Evolutionary conservation across 2,329 filamentous ascomycete species (phyloP).

Genomic region (Magnaporthiopsis rhizophila): DNA sequence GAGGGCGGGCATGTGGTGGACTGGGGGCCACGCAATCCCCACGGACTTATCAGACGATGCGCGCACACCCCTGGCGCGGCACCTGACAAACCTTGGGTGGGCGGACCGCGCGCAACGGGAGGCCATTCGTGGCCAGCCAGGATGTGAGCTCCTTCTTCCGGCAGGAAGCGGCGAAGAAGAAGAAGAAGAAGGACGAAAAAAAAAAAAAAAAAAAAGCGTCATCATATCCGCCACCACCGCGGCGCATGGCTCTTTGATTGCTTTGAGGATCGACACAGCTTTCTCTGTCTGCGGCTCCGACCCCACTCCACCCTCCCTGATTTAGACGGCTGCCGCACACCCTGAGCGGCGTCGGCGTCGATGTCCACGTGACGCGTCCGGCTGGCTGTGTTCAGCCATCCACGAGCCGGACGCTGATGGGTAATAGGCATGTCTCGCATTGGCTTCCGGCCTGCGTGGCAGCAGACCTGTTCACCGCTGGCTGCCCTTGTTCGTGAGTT

Average conservation of each 20-base stretch:
- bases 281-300: not conserved
- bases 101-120: not conserved
- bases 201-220: not conserved
- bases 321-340: too few species aligned
- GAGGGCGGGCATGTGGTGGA: not conserved
- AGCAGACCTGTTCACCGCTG: not conserved
- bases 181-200: not conserved
- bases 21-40: not conserved
- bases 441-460: not conserved
- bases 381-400: not conserved
- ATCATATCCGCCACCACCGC: not conserved
- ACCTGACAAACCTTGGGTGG: not conserved
- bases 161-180: too few species aligned
- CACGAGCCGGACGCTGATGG: not conserved
- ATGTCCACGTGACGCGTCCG: not conserved
- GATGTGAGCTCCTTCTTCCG: not conserved
- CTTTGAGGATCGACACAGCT: not conserved
- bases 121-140: not conserved
- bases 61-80: not conserved
- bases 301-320: too few species aligned
- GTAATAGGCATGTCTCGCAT: not conserved
- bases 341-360: too few species aligned
- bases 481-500: not conserved
- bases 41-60: not conserved
- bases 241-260: not conserved